These are phyloP conservation scores for Trichosporon faecale DNA, from an alignment of 1,284 basidiomycete species.

Conservation along the genomic window DNA sequence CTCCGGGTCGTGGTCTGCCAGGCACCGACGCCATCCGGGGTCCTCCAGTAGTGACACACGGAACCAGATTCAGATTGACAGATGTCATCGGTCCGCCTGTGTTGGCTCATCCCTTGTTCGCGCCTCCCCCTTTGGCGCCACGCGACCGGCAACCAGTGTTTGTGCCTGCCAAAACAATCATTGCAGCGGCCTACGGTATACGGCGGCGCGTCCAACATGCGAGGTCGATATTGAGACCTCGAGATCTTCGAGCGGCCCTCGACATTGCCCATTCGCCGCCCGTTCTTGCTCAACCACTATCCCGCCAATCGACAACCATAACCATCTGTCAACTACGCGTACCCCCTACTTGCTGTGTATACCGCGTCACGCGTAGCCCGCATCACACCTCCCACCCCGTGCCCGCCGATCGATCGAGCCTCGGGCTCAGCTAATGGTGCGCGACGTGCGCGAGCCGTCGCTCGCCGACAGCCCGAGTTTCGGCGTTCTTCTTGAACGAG, in stretches of 20 bases:
- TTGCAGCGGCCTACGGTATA: no score
- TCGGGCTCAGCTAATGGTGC: constrained; percentile 16
- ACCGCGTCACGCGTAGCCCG: background rate
- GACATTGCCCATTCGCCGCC: background rate
- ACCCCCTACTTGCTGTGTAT: background rate
- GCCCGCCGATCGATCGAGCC: background rate
- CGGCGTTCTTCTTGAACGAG: background rate
- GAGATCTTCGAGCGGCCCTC: background rate
- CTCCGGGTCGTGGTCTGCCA: background rate
- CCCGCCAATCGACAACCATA: background rate
- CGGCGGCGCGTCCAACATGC: constrained; percentile 4
- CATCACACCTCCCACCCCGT: background rate
- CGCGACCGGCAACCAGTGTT: background rate
- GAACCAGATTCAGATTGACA: background rate
- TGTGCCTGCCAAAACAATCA: constrained; percentile 11
- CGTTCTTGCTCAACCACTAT: background rate
- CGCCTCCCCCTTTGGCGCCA: background rate
- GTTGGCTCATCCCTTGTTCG: no score
- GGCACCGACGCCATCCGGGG: constrained; percentile 9
- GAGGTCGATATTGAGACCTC: background rate
- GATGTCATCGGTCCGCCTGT: constrained; percentile 1
- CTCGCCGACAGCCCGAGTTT: constrained; percentile 10
- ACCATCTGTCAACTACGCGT: background rate
- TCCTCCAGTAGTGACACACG: background rate
- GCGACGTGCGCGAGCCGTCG: constrained; percentile 17